phyloP scores from a whole-genome alignment of 805 yeast species.

The Wickerhamiella azymoides region DNA sequence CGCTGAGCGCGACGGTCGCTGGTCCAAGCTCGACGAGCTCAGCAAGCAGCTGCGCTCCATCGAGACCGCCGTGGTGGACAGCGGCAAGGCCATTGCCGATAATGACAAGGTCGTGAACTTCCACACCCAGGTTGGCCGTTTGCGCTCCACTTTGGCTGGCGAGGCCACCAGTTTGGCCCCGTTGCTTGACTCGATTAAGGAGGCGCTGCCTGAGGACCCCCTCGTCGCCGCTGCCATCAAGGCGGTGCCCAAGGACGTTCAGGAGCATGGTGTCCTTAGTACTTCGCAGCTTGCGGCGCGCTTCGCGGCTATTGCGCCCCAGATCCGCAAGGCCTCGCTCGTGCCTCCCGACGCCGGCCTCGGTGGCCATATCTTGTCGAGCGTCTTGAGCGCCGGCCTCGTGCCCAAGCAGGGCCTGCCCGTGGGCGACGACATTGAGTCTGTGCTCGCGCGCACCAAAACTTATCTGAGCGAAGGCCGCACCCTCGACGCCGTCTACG shows the following conservation, averaged over 20 bases:
- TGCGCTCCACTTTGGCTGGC: slow-evolving; percentile 30
- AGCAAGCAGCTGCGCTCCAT: slow-evolving; percentile 42
- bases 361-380: slow-evolving; percentile 77
- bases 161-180: slow-evolving; percentile 29
- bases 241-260: slow-evolving; percentile 33
- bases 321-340: slow-evolving; percentile 75
- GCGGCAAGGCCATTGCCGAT: slow-evolving; percentile 28
- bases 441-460: slow-evolving; percentile 75
- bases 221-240: slow-evolving; percentile 37
- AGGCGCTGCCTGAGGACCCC: slow-evolving; percentile 33
- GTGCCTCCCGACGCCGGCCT: slow-evolving; percentile 94
- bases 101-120: slow-evolving; percentile 30
- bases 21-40: slow-evolving; percentile 52
- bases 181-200: slow-evolving; percentile 21
- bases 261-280: slow-evolving; percentile 50
- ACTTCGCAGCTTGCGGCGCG: slow-evolving; percentile 65
- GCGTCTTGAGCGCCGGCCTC: slow-evolving; percentile 58
- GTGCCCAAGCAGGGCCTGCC: slow-evolving; percentile 70
- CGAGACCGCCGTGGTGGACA: slow-evolving; percentile 28
- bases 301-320: slow-evolving; percentile 70
- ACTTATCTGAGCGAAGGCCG: slow-evolving; percentile 60
- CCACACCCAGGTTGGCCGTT: slow-evolving; percentile 32
- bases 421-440: slow-evolving; percentile 71
- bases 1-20: slow-evolving; percentile 63
- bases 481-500: slow-evolving; percentile 81